Percentiles rank a stretch among this genome's conserved stretches.
Conservation (phyloP, 495 filamentous ascomycete genomes). For the Neurospora hispaniola region DNA sequence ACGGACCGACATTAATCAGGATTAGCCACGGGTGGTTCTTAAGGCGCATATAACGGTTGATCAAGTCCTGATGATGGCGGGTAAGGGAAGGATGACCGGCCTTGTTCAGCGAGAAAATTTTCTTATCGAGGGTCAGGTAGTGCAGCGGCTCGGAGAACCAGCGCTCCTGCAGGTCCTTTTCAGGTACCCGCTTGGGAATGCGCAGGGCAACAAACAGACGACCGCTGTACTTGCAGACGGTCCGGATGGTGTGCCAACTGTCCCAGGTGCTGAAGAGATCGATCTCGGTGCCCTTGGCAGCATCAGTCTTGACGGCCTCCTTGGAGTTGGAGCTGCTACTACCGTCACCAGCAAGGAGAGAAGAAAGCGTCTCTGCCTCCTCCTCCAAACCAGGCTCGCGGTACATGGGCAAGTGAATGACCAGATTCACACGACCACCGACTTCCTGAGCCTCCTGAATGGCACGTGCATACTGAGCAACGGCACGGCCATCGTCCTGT, state of each 20-base stretch:
- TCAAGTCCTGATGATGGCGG: constrained; percentile 65
- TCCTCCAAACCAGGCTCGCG: constrained; percentile 36
- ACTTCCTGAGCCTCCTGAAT: constrained; percentile 67
- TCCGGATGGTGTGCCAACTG: constrained; percentile 81
- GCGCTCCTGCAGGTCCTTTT: constrained; percentile 61
- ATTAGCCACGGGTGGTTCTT: constrained; percentile 71
- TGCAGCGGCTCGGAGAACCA: constrained; percentile 93
- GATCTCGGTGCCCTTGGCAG: constrained; percentile 21
- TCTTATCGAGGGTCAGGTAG: constrained; percentile 56
- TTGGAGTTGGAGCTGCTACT: not conserved
- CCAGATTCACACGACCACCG: constrained; percentile 64
- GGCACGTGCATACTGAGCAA: constrained; percentile 70
- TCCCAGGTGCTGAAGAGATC: constrained; percentile 79
- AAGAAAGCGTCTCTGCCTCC: constrained; percentile 28
- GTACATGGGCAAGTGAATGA: constrained; percentile 75
- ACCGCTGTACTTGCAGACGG: constrained; percentile 73
- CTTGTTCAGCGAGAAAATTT: constrained; percentile 64
- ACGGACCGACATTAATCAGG: constrained; percentile 62
- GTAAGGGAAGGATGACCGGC: constrained; percentile 76
- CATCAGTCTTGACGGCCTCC: constrained; percentile 1
- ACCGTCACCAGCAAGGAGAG: constrained; percentile 18
- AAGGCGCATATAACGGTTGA: constrained; percentile 75
- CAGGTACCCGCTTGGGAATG: constrained; percentile 69
- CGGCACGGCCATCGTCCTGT: constrained; percentile 30
- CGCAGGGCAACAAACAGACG: constrained; percentile 74